Conservation (phyloP, 2,329 filamentous ascomycete genomes). For the Coniella vitis region DNA sequence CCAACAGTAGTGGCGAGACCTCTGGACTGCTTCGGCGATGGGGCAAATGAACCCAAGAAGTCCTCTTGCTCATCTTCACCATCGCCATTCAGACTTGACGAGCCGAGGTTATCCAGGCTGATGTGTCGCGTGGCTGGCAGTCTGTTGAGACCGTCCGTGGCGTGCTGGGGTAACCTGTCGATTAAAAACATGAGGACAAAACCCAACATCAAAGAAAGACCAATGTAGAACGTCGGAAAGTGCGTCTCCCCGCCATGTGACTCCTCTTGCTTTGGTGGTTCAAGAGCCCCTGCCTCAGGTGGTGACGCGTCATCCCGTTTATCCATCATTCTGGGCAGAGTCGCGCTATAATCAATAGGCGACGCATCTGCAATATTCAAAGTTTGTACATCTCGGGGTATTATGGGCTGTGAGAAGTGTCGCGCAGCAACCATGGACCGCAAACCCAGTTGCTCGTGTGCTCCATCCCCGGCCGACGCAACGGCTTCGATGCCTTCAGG, state of each 20-base stretch:
- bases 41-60: conserved; percentile 52
- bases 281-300: conserved; percentile 14
- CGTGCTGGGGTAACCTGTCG: conserved; percentile 74
- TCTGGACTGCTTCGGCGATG: conserved; percentile 51
- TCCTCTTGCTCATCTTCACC: conserved; percentile 51
- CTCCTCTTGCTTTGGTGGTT: conserved; percentile 16
- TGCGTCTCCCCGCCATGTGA: conserved; percentile 32
- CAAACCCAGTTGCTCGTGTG: conserved; percentile 30
- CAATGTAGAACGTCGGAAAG: conserved; percentile 69
- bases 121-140: conserved; percentile 73
- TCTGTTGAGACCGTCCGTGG: conserved; percentile 56
- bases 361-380: conserved; percentile 1
- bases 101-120: conserved; percentile 70
- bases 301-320: conserved; percentile 26
- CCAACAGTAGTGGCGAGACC: conserved; percentile 82
- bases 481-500: conserved; percentile 93
- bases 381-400: conserved; percentile 3
- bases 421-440: conserved; percentile 12
- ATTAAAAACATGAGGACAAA: conserved; percentile 97
- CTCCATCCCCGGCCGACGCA: conserved; percentile 47
- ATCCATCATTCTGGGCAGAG: conserved; percentile 5
- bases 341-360: neutral
- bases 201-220: conserved; percentile 76
- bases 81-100: conserved; percentile 25
- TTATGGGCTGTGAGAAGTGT: neutral